phyloP scores from a whole-genome alignment of 2,329 filamentous ascomycete genomes.

The Penicillium sp. region DNA sequence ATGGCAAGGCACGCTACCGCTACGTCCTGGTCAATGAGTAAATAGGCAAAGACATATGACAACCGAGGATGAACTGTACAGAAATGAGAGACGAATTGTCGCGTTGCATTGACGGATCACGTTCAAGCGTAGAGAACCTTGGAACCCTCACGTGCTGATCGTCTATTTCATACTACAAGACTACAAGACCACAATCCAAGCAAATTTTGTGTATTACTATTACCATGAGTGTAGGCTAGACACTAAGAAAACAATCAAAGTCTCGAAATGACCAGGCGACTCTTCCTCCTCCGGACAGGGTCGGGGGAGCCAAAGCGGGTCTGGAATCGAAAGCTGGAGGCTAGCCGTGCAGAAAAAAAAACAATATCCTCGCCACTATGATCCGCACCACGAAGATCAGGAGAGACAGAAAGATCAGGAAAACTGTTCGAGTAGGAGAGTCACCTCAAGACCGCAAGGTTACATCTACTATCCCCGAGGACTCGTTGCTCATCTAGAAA shows the following conservation, averaged over 20 bases:
- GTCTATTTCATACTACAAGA: too few relatives aligned
- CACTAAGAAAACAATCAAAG: conserved; percentile 16
- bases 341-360: conserved; percentile 9
- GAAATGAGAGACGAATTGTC: conserved; percentile 1
- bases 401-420: conserved; percentile 6
- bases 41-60: conserved; percentile 1
- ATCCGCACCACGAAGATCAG: conserved; percentile 20
- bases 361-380: conserved; percentile 1
- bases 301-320: conserved; percentile 13
- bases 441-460: neutral
- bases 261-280: conserved; percentile 26
- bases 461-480: neutral
- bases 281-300: conserved; percentile 7
- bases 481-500: conserved; percentile 30
- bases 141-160: too few relatives aligned
- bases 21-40: conserved; percentile 47
- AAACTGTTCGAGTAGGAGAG: conserved; percentile 2
- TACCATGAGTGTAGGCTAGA: conserved; percentile 15
- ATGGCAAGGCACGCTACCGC: conserved; percentile 46
- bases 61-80: conserved; percentile 9
- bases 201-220: conserved; percentile 23
- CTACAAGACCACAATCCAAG: conserved; percentile 2
- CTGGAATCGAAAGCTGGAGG: conserved; percentile 10
- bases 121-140: too few relatives aligned
- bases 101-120: too few relatives aligned